phyloP scores from a whole-genome alignment of 305 asterid species.

The Fraxinus nigra region DNA sequence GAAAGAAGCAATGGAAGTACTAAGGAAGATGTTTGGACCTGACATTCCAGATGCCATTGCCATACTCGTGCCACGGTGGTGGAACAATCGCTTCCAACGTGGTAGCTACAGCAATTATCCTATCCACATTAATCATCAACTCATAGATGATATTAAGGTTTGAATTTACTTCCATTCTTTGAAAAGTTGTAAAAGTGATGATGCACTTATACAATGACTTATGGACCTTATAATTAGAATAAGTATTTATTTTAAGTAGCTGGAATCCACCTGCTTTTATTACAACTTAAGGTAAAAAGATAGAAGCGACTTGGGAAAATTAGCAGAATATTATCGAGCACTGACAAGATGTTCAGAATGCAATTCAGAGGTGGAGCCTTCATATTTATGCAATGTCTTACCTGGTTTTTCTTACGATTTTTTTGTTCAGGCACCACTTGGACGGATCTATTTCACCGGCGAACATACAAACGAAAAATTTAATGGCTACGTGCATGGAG shows the following conservation, averaged over 20 bases:
- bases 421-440: conserved; percentile 42
- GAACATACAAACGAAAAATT: conserved; percentile 50
- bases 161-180: conserved; percentile 1
- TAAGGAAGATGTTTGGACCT: conserved; percentile 79
- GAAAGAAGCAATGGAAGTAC: conserved; percentile 84
- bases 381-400: neutral
- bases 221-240: neutral
- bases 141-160: conserved; percentile 67
- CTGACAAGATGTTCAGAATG: neutral
- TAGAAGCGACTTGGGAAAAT: neutral
- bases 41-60: conserved; percentile 64
- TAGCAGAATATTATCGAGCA: neutral
- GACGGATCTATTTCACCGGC: conserved; percentile 45
- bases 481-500: conserved; percentile 55
- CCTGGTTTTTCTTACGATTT: neutral
- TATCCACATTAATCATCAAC: conserved; percentile 55
- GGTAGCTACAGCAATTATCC: conserved; percentile 94
- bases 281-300: neutral
- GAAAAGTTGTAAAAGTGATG: neutral
- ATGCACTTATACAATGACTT: neutral
- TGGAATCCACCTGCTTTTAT: neutral
- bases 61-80: conserved; percentile 90
- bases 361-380: neutral
- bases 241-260: neutral
- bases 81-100: conserved; percentile 88